phyloP scores from a whole-genome alignment of 2,329 filamentous ascomycete genomes.

The Colletotrichum magnum region DNA sequence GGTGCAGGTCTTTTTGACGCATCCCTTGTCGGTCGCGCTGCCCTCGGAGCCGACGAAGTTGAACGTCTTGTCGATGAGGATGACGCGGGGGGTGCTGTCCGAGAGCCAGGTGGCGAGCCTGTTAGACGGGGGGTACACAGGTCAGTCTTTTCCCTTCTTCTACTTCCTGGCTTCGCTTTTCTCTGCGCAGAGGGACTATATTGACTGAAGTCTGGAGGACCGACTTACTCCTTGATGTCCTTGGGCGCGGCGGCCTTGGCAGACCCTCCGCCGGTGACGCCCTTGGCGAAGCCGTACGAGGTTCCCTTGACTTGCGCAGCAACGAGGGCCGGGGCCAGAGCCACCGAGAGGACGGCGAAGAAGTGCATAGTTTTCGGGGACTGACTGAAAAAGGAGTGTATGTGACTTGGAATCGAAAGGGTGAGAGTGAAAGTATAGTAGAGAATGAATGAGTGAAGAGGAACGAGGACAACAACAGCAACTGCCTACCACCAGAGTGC shows the following conservation, averaged over 20 bases:
- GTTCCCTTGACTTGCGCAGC: constrained; percentile 21
- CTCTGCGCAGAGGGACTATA: neutral
- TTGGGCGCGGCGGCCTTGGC: constrained; percentile 11
- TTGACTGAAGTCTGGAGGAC: too few species aligned
- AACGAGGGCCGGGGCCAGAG: neutral
- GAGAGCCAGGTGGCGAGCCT: constrained; percentile 46
- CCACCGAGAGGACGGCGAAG: neutral
- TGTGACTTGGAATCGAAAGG: neutral
- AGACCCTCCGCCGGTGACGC: constrained; percentile 29
- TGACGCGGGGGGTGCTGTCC: constrained; percentile 50
- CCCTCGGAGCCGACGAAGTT: constrained; percentile 46
- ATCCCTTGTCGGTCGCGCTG: constrained; percentile 43
- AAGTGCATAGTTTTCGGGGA: neutral
- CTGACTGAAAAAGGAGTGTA: neutral
- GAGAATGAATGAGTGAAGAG: neutral
- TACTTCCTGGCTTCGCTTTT: too few species aligned
- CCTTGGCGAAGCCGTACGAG: constrained; percentile 23
- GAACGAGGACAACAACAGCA: neutral
- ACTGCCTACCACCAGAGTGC: neutral
- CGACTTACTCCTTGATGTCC: neutral
- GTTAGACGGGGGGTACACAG: too few species aligned
- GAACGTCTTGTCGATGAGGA: constrained; percentile 50
- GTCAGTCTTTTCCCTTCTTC: too few species aligned
- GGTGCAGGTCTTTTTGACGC: constrained; percentile 39
- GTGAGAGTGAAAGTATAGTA: too few species aligned